These are phyloP conservation scores for Metschnikowia noctiluminum DNA, from an alignment of 805 yeast genomes.

Conservation along the genomic window DNA sequence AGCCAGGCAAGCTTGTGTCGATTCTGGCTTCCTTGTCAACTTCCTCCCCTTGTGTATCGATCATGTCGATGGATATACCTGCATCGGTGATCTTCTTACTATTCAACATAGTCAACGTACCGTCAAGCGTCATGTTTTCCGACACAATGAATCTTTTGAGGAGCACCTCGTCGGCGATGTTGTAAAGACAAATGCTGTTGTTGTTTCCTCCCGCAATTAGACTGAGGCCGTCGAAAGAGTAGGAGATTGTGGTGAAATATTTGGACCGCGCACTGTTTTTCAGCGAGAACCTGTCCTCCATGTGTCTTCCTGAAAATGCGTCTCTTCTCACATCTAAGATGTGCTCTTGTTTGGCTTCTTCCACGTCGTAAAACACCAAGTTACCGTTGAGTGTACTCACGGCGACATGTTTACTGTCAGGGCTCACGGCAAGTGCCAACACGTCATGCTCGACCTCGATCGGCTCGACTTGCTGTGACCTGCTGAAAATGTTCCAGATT, in stretches of 20 bases:
- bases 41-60: conserved; percentile 82
- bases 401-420: conserved; percentile 89
- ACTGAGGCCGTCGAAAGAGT: conserved; percentile 85
- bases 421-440: conserved; percentile 76
- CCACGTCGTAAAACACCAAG: conserved; percentile 78
- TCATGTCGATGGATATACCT: conserved; percentile 67
- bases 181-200: conserved; percentile 87
- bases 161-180: conserved; percentile 81
- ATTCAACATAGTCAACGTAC: conserved; percentile 76
- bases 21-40: conserved; percentile 81
- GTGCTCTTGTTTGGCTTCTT: conserved; percentile 74
- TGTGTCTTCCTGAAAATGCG: conserved; percentile 79
- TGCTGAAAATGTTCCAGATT: conserved; percentile 87
- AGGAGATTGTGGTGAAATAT: conserved; percentile 74
- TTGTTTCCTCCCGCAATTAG: conserved; percentile 93
- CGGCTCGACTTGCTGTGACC: conserved; percentile 88
- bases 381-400: conserved; percentile 89
- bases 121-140: conserved; percentile 84
- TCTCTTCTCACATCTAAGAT: conserved; percentile 84
- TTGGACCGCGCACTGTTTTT: conserved; percentile 81
- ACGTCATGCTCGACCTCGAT: conserved; percentile 83
- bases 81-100: conserved; percentile 83
- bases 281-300: conserved; percentile 77
- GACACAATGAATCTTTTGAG: conserved; percentile 81
- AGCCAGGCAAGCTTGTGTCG: conserved; percentile 81